Percentiles rank a stretch among this genome's conserved stretches.
phyloP scores from a whole-genome alignment of 2,329 filamentous ascomycete species.

The Annulohypoxylon truncatum region DNA sequence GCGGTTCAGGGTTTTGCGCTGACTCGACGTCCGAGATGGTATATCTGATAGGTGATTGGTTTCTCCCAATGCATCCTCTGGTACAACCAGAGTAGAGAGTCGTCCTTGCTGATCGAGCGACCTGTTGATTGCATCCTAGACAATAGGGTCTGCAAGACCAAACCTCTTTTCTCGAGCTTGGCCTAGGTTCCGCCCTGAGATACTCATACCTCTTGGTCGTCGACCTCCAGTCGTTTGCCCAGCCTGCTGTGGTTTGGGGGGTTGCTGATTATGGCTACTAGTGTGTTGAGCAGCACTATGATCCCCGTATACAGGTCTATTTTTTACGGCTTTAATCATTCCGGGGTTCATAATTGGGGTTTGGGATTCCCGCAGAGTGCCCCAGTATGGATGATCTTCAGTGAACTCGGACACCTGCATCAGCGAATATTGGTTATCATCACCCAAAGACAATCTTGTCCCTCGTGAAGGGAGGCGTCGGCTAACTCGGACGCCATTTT shows the following conservation, averaged over 20 bases:
- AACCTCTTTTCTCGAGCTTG: constrained; percentile 47
- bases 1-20: constrained; percentile 55
- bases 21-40: constrained; percentile 58
- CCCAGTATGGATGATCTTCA: constrained; percentile 46
- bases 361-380: constrained; percentile 42
- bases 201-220: constrained; percentile 31
- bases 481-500: constrained; percentile 52
- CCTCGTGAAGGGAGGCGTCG: constrained; percentile 45
- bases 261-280: background rate
- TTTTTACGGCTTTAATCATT: background rate
- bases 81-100: constrained; percentile 51
- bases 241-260: background rate
- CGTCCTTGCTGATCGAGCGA: constrained; percentile 59
- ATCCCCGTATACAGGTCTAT: background rate
- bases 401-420: constrained; percentile 44
- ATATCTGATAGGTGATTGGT: constrained; percentile 23
- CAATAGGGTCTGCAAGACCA: constrained; percentile 52
- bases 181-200: constrained; percentile 17
- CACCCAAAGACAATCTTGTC: constrained; percentile 31
- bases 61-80: constrained; percentile 31
- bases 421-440: constrained; percentile 39
- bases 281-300: background rate
- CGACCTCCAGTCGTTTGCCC: constrained; percentile 7
- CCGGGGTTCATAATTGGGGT: constrained; percentile 13
- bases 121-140: constrained; percentile 59